A percentile compares a stretch with the other conserved stretches of the same genome.
Conservation (phyloP, 1,284 basidiomycete species). For the Flammula alnicola region DNA sequence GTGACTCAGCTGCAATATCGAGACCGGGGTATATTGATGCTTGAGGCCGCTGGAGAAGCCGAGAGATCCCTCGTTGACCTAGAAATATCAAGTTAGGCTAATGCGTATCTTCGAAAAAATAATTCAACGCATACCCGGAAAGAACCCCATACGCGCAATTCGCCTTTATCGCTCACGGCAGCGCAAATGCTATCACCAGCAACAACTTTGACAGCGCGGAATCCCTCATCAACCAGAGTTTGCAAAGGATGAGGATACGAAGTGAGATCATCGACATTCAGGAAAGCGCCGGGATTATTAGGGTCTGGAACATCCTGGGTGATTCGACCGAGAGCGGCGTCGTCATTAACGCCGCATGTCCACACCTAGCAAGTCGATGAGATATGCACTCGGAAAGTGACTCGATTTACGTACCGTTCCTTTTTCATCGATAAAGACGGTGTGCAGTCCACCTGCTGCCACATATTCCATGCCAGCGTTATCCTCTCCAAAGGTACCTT, state of each 20-base stretch:
- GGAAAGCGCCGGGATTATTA: slow-evolving; percentile 56
- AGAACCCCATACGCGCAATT: slow-evolving; percentile 88
- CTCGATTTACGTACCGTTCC: slow-evolving; percentile 68
- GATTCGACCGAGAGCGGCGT: slow-evolving; percentile 86
- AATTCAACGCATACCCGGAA: slow-evolving; percentile 88
- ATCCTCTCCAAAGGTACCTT: slow-evolving; percentile 69
- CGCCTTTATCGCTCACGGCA: slow-evolving; percentile 78
- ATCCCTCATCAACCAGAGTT: slow-evolving; percentile 72
- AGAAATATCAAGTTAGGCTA: slow-evolving; percentile 8
- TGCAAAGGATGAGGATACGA: slow-evolving; percentile 77
- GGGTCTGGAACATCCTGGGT: slow-evolving; percentile 77
- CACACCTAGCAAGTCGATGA: slow-evolving; percentile 57
- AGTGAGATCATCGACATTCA: slow-evolving; percentile 82
- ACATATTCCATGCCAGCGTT: slow-evolving; percentile 78
- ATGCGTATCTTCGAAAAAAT: slow-evolving; percentile 11
- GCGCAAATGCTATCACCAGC: slow-evolving; percentile 88
- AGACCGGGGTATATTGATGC: slow-evolving; percentile 72
- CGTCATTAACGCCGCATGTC: slow-evolving; percentile 93
- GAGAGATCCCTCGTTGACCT: slow-evolving; percentile 83
- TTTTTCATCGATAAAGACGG: slow-evolving; percentile 81
- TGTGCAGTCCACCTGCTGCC: slow-evolving; percentile 85
- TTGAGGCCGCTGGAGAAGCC: slow-evolving; percentile 77
- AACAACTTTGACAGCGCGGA: slow-evolving; percentile 82
- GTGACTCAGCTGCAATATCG: slow-evolving; percentile 67
- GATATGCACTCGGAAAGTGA: slow-evolving; percentile 10